Base-by-base conservation (phyloP, 306 rosid species). In the Begonia loranthoides region DNA sequence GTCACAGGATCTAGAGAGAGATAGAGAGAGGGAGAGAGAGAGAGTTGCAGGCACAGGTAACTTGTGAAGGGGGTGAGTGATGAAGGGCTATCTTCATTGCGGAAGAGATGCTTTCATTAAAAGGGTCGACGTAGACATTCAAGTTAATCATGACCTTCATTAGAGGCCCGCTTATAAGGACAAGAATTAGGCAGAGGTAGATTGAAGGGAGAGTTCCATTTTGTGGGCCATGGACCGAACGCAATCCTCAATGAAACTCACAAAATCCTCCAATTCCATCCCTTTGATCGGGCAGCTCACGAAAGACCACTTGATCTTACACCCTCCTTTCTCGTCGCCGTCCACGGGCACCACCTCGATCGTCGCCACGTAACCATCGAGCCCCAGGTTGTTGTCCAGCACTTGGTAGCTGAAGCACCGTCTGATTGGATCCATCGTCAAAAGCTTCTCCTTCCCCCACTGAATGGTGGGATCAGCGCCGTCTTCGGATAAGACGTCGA, bases 241-340 rank as follows among this genome's bases (percentile, higher is more conserved):
- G 62, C 22, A 10, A 15, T 33, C 38, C 3, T 75, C 47, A 7
- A 75, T 1, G n/a, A 56, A 54, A 24, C 58, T 39, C 13, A 21
- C 24, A 22, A 80, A 48, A 47, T 57, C 83, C 38, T 82, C 70
- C 12, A 64, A 17, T 10, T 12, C 52, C 83, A 67, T 58, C 6
- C 79, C 79, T 39, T 77, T 68, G 10, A 71, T 16, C 0, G 93
- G 88, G 59, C 75, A 87, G 55, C 74, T 7, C 9, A 66, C 64
- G 62, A 82, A 83, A 0, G 72, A 72, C 94, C 87, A 77, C 51
- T 77, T 70, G 9, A 80, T 61, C 84, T 58, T 63, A 63, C 76
- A 80, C 0, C 76, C 78, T 13, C 11, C 22, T 15, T 4, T 46
- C 13, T 10, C 52, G 2, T 52, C 68, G 13, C 10, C 48, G 14